Conservation (phyloP, 2,329 filamentous ascomycete genomes). For the Dactylonectria macrodidyma region DNA sequence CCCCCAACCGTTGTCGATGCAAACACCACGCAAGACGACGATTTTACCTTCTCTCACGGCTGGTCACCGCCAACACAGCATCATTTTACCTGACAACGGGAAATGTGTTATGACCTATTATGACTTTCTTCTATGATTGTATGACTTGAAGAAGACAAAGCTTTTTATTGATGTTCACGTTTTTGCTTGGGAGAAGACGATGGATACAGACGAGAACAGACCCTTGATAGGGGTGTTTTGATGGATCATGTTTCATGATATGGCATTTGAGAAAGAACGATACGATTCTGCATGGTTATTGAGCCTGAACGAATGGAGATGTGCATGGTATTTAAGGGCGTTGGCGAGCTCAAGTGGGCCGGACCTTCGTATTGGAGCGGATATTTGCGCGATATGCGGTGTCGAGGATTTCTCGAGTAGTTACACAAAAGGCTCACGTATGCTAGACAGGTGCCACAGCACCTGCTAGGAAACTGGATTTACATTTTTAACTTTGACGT, state of each 20-base stretch:
- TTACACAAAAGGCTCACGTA: slow-evolving; percentile 46
- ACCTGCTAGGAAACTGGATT: slow-evolving; percentile 40
- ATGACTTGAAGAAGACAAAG: slow-evolving; percentile 59
- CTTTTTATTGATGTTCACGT: slow-evolving; percentile 47
- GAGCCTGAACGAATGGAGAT: slow-evolving; percentile 44
- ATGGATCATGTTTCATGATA: slow-evolving; percentile 51
- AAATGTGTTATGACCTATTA: slow-evolving; percentile 56
- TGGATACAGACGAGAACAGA: slow-evolving; percentile 45
- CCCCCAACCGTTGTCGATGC: slow-evolving; percentile 43
- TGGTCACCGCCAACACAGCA: slow-evolving; percentile 52
- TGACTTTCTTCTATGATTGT: slow-evolving; percentile 58
- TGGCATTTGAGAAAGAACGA: slow-evolving; percentile 49
- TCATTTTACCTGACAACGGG: slow-evolving; percentile 51
- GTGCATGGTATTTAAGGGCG: slow-evolving; percentile 48
- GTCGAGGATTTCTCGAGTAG: slow-evolving; percentile 43
- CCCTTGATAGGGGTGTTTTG: slow-evolving; percentile 43
- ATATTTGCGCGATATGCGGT: slow-evolving; percentile 40
- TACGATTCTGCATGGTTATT: slow-evolving; percentile 46
- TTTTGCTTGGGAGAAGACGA: slow-evolving; percentile 44
- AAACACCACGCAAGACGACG: slow-evolving; percentile 43
- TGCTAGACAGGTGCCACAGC: slow-evolving; percentile 46
- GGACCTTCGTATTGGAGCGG: slow-evolving; percentile 46
- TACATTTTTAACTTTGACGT: slow-evolving; percentile 28
- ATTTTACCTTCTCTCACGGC: slow-evolving; percentile 51
- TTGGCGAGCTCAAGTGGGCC: slow-evolving; percentile 51